Conservation (phyloP, 768 basidiomycete species). For the Termitomyces sp. region DNA sequence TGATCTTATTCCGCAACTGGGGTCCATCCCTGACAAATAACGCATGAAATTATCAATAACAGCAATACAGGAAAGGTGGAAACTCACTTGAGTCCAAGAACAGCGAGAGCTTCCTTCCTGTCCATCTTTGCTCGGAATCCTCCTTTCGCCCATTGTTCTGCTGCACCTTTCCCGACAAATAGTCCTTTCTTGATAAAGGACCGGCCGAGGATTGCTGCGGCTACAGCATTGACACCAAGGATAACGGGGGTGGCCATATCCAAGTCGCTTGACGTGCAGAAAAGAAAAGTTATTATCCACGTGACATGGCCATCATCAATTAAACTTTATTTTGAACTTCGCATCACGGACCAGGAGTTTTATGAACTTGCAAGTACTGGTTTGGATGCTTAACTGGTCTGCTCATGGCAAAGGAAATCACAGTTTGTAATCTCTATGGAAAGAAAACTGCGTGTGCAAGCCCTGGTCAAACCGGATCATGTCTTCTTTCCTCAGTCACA, state of each 20-base stretch:
- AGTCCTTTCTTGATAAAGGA: conserved; percentile 63
- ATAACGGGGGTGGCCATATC: conserved; percentile 77
- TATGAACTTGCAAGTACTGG: too few relatives aligned
- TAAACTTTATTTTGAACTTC: too few relatives aligned
- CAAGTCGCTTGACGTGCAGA: background rate
- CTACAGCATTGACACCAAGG: conserved; percentile 73
- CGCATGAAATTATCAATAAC: background rate
- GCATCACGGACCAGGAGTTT: too few relatives aligned
- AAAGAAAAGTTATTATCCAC: conserved; percentile 8
- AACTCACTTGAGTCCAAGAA: conserved; percentile 89
- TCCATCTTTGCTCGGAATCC: conserved; percentile 98
- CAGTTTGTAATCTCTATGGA: background rate
- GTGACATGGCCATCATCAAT: conserved; percentile 1
- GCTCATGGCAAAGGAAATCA: background rate
- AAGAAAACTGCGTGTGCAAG: background rate
- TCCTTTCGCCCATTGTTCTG: conserved; percentile 87
- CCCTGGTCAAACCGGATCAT: background rate
- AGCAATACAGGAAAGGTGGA: conserved; percentile 5
- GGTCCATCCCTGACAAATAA: conserved; percentile 66
- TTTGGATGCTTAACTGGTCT: too few relatives aligned
- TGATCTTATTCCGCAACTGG: conserved; percentile 69
- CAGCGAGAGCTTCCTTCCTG: conserved; percentile 84
- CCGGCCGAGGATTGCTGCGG: conserved; percentile 72
- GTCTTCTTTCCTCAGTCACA: background rate
- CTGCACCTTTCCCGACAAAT: conserved; percentile 55